These are phyloP conservation scores for Xylaria venustula DNA, from an alignment of 495 filamentous ascomycete genomes.

Conservation along the genomic window DNA sequence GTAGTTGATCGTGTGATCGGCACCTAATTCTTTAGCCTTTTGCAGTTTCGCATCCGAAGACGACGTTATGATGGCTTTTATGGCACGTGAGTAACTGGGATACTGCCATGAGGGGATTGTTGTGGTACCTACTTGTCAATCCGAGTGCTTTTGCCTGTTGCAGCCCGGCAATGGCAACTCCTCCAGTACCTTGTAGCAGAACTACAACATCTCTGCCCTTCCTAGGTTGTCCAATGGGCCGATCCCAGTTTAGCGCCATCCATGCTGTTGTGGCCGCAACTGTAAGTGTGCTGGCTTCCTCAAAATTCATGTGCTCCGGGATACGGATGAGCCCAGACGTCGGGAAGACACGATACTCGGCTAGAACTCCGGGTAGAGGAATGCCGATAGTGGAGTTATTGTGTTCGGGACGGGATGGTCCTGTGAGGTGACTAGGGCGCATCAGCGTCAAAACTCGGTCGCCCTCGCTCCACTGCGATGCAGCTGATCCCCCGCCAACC, in stretches of 20 bases:
- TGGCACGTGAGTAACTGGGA: background rate
- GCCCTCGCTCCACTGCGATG: background rate
- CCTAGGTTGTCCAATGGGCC: conserved; percentile 31
- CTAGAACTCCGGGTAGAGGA: background rate
- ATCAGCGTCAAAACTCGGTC: background rate
- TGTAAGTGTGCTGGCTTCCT: conserved; percentile 40
- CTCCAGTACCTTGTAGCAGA: conserved; percentile 43
- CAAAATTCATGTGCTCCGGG: background rate
- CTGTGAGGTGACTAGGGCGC: background rate
- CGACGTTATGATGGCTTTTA: conserved; percentile 43
- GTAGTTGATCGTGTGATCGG: conserved; percentile 47
- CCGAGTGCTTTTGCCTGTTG: conserved; percentile 38
- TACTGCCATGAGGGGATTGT: background rate
- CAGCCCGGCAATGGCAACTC: conserved; percentile 35
- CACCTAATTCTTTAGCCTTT: conserved; percentile 40
- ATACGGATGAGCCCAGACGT: background rate
- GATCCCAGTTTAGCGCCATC: conserved; percentile 42
- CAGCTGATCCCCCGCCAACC: background rate
- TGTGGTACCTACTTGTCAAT: conserved; percentile 31
- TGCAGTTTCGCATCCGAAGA: conserved; percentile 43
- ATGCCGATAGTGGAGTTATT: background rate
- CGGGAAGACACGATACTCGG: background rate
- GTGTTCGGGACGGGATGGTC: background rate
- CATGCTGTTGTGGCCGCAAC: conserved; percentile 46
- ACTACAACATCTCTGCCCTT: conserved; percentile 10